These are phyloP conservation scores for Tephrocybe sp. DNA, from an alignment of 768 basidiomycete species.

Conservation along the genomic window DNA sequence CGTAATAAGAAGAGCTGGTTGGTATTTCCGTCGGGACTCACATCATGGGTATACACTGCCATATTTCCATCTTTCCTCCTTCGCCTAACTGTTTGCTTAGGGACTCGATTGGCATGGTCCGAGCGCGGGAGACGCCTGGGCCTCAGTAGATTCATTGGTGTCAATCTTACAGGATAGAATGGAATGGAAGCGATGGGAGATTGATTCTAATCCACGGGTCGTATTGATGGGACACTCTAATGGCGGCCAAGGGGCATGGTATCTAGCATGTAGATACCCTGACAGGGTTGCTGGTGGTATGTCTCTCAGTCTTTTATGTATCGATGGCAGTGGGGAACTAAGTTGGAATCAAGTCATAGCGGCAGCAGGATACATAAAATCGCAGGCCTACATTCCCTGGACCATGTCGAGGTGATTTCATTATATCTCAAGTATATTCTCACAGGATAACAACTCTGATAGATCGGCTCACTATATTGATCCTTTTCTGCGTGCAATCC, in stretches of 20 bases:
- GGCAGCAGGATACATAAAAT: slow-evolving; percentile 84
- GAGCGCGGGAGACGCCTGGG: slow-evolving; percentile 71
- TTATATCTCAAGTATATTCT: too few species aligned
- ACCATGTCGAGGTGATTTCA: slow-evolving; percentile 67
- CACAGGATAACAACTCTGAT: too few species aligned
- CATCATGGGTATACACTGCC: slow-evolving; percentile 65
- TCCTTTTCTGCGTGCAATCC: slow-evolving; percentile 66
- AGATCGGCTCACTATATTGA: slow-evolving; percentile 80
- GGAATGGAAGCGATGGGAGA: slow-evolving; percentile 42
- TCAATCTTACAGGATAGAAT: slow-evolving; percentile 37
- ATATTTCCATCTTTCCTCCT: neutral
- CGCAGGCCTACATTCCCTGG: slow-evolving; percentile 82
- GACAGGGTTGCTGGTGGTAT: slow-evolving; percentile 68
- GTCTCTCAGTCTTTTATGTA: slow-evolving; percentile 7
- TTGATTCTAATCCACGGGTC: slow-evolving; percentile 40
- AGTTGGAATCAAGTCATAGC: slow-evolving; percentile 54
- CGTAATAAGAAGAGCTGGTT: slow-evolving; percentile 68
- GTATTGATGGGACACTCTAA: slow-evolving; percentile 92
- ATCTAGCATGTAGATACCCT: slow-evolving; percentile 73
- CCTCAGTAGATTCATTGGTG: slow-evolving; percentile 55
- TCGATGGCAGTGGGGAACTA: too few species aligned
- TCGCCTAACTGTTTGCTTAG: slow-evolving; percentile 32
- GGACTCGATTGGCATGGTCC: slow-evolving; percentile 94
- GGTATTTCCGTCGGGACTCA: slow-evolving; percentile 79
- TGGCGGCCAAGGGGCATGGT: slow-evolving; percentile 90